Conservation (phyloP, 2,329 filamentous ascomycete genomes). For the Pseudogymnoascus sp. region DNA sequence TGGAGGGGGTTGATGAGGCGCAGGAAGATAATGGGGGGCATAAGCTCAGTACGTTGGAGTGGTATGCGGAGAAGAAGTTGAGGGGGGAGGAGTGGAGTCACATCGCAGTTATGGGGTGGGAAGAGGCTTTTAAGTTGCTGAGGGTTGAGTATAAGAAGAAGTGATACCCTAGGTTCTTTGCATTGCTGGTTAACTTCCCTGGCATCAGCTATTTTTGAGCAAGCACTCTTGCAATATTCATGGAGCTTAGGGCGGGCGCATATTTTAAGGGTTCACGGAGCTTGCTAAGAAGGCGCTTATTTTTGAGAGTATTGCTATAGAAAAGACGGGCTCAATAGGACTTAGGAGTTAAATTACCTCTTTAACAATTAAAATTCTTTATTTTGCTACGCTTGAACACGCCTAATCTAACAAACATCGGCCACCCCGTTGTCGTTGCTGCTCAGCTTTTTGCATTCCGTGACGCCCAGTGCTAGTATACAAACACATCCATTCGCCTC, state of each 20-base stretch:
- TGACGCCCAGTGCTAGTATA: slow-evolving; percentile 8
- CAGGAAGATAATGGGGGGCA: not conserved
- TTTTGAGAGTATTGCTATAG: not conserved
- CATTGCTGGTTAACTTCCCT: not conserved
- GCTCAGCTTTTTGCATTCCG: slow-evolving; percentile 3
- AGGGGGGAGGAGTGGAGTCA: slow-evolving; percentile 44
- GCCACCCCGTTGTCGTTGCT: slow-evolving; percentile 3
- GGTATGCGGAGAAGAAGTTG: slow-evolving; percentile 41
- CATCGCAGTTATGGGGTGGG: slow-evolving; percentile 38
- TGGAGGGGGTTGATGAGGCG: not conserved
- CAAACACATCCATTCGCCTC: slow-evolving; percentile 8
- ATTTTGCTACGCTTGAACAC: slow-evolving; percentile 6
- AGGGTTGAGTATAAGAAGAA: slow-evolving; percentile 3
- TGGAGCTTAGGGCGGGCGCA: not conserved
- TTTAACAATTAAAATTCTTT: not conserved
- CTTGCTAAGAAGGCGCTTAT: not conserved
- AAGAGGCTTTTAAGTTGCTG: slow-evolving; percentile 17
- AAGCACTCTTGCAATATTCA: not conserved
- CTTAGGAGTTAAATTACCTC: not conserved
- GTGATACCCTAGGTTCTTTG: slow-evolving; percentile 2
- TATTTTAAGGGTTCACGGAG: not conserved
- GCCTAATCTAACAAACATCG: slow-evolving; percentile 7
- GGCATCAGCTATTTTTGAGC: not conserved
- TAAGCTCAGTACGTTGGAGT: slow-evolving; percentile 34
- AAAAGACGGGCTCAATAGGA: not conserved